Evolutionary conservation across 2,329 filamentous ascomycete species (phyloP), one percentile per base, ranked within the genome.

Genomic region (Colletotrichum noveboracense): DNA sequence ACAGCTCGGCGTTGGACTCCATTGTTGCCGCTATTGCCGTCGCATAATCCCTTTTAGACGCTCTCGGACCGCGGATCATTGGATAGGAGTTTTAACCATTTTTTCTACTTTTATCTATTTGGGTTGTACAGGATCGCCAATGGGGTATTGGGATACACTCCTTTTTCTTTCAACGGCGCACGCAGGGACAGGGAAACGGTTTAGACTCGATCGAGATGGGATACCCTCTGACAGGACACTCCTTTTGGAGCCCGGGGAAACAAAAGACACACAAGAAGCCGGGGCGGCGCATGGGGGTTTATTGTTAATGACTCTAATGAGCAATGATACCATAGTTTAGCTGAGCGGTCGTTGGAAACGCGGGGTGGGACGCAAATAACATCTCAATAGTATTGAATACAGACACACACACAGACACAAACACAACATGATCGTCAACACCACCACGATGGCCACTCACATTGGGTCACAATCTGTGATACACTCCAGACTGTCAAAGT

Each of bases 1-100:
- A 95, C 61, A 91, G 89, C 79, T 91, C 90, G 21, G 93, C 91
- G 1, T 83, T 95, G 83, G 93, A 95, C 83, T 90, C 88, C 43
- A 84, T 95, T 34, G 90, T 95, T 75, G 93, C 91, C 32, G 93
- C 92, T 8, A 81, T 89, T 78, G 84, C 83, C 26, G 85, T 87
- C 16, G 80, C 81, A 48, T 83, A 78, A 78, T 72, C 36, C 13
- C 8, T 48, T 12, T 28, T 56, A 32, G 14, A 36, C 24, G 34
- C 61, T 75, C 48, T 60, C 36, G 5, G 69, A 56, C 43, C 60
- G 26, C 58, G n/a, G 14, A 65, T 52, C 16, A 16, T 21, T 13
- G 60, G 28, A 52, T n/a, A 48, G 43, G 56, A 64, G 34, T 64
- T 64, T 30, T 38, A 16, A 48, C 6, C 28, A 32, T 52, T 16